Conservation (phyloP, 805 yeast genomes). For the Barnettozyma wickerhamii region DNA sequence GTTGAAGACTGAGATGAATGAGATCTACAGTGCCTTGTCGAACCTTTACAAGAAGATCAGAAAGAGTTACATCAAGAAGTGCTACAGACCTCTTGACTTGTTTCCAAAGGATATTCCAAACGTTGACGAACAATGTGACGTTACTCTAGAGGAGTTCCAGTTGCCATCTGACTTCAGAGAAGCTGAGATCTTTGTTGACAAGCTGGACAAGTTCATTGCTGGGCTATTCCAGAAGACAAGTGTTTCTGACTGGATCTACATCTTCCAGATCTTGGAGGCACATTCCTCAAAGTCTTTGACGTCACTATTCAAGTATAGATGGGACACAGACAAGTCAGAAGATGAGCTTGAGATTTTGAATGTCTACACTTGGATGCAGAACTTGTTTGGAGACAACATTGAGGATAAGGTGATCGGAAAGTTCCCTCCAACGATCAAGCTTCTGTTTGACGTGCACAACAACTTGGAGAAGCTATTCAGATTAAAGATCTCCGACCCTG, state of each 20-base stretch:
- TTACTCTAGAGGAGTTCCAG: constrained; percentile 1
- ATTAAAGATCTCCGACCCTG: constrained; percentile 58
- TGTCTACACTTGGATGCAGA: constrained; percentile 64
- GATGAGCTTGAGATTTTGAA: constrained; percentile 61
- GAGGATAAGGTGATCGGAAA: constrained; percentile 39
- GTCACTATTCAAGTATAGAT: constrained; percentile 52
- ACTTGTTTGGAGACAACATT: constrained; percentile 43
- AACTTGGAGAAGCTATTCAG: constrained; percentile 62
- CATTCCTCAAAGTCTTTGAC: constrained; percentile 54
- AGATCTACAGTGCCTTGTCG: constrained; percentile 28
- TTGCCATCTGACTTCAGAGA: constrained; percentile 37
- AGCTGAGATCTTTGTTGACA: constrained; percentile 58
- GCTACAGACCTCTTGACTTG: constrained; percentile 51
- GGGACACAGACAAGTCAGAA: constrained; percentile 35
- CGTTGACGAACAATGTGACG: constrained; percentile 5
- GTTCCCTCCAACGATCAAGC: constrained; percentile 67
- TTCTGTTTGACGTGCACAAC: constrained; percentile 60
- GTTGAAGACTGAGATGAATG: constrained; percentile 25
- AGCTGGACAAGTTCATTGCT: constrained; percentile 57
- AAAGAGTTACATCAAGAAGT: constrained; percentile 62
- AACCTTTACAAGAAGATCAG: constrained; percentile 60
- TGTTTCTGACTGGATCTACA: constrained; percentile 72
- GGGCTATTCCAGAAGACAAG: constrained; percentile 53
- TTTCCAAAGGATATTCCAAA: constrained; percentile 14
- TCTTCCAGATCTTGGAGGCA: constrained; percentile 68